Conservation (phyloP, 2,329 filamentous ascomycete species). For the Colletotrichum lini region DNA sequence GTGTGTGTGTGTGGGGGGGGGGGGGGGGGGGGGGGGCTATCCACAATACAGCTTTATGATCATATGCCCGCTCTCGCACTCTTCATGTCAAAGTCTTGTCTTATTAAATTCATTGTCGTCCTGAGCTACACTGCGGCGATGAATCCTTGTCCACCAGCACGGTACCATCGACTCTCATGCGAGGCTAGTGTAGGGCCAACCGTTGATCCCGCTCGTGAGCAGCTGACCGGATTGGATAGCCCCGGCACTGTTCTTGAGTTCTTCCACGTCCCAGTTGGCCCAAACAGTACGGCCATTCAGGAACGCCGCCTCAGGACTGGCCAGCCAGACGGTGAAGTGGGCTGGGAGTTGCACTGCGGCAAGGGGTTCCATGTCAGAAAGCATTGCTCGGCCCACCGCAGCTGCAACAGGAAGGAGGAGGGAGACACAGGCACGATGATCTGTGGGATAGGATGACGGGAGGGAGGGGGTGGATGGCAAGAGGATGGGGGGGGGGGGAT, state of each 20-base stretch:
- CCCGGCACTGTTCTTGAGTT: slow-evolving; percentile 54
- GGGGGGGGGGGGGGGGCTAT: too few relatives aligned
- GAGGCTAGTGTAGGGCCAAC: slow-evolving; percentile 28
- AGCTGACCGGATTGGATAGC: slow-evolving; percentile 26
- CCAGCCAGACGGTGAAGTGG: slow-evolving; percentile 61
- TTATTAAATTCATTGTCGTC: background rate
- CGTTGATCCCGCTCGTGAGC: slow-evolving; percentile 34
- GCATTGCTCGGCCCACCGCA: slow-evolving; percentile 6
- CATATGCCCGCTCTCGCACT: background rate
- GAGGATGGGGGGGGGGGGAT: slow-evolving; percentile 3
- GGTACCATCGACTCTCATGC: background rate
- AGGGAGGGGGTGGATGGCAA: too few relatives aligned
- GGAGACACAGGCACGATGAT: background rate
- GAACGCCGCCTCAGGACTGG: slow-evolving; percentile 61
- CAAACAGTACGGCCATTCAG: slow-evolving; percentile 62
- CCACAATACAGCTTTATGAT: too few relatives aligned
- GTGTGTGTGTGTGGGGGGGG: too few relatives aligned
- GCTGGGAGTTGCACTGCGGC: slow-evolving; percentile 53
- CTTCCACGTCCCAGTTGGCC: slow-evolving; percentile 66
- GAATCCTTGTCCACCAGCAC: background rate
- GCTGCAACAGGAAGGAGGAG: slow-evolving; percentile 15
- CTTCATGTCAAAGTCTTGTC: background rate
- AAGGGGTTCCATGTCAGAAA: slow-evolving; percentile 20
- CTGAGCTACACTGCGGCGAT: background rate
- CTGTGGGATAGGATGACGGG: slow-evolving; percentile 5